phyloP scores from a whole-genome alignment of 176 grass and related monocot species.

The Juncus effusus region DNA sequence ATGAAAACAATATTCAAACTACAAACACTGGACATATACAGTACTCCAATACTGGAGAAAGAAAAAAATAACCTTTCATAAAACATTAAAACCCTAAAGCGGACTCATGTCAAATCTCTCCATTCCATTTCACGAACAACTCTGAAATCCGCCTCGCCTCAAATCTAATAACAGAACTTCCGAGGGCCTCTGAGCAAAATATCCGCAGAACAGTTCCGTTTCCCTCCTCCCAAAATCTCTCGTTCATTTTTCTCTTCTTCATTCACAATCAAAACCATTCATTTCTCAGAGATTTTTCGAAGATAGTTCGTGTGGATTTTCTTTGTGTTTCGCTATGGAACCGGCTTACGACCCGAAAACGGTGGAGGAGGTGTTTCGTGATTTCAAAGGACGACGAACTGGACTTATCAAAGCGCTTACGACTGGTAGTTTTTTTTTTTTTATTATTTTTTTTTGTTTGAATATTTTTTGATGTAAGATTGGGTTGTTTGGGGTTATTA shows the following conservation, averaged over 20 bases:
- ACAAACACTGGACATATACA: too few relatives aligned
- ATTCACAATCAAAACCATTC: not conserved
- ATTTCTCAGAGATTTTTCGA: not conserved
- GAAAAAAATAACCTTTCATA: not conserved
- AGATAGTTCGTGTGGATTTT: not conserved
- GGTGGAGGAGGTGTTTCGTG: constrained; percentile 95
- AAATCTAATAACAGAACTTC: not conserved
- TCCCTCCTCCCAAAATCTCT: not conserved
- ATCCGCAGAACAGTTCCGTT: constrained; percentile 2
- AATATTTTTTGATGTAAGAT: not conserved
- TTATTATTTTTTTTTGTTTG: not conserved
- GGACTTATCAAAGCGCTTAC: constrained; percentile 83
- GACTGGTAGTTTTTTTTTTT: constrained; percentile 40
- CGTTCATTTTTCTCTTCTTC: not conserved
- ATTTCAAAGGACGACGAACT: constrained; percentile 85
- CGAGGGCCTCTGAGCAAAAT: not conserved
- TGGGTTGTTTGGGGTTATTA: not conserved
- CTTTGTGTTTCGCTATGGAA: constrained; percentile 50
- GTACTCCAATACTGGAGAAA: too few relatives aligned
- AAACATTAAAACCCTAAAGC: not conserved
- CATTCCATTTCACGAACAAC: constrained; percentile 46
- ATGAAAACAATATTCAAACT: too few relatives aligned
- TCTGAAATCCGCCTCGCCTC: constrained; percentile 42
- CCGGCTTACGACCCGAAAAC: constrained; percentile 71
- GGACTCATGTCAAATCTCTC: constrained; percentile 37